phyloP scores from a whole-genome alignment of 306 rosid genomes.

The Purshia tridentata region DNA sequence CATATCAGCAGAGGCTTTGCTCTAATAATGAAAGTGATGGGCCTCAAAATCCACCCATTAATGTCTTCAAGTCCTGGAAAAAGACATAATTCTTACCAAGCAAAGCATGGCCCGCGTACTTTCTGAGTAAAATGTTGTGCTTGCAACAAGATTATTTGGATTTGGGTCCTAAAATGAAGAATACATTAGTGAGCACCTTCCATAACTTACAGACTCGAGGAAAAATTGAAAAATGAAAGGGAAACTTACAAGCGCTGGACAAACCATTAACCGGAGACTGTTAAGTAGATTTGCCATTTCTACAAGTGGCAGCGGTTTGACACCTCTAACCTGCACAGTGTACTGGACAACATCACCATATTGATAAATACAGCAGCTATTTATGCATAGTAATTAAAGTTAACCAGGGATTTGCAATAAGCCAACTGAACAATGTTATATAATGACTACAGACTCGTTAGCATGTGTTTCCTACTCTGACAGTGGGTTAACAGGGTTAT shows the following conservation, averaged over 20 bases:
- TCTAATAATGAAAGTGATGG: background rate
- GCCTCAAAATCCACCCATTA: constrained; percentile 3
- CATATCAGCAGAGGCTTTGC: background rate
- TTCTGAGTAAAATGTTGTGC: constrained; percentile 91
- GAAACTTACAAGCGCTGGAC: constrained; percentile 87
- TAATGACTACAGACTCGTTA: background rate
- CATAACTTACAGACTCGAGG: constrained; percentile 22
- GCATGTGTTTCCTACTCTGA: background rate
- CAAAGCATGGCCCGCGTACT: constrained; percentile 95
- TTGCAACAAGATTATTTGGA: constrained; percentile 89
- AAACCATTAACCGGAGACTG: constrained; percentile 63
- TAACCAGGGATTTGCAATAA: background rate
- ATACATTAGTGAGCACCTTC: constrained; percentile 23
- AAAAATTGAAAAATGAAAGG: background rate
- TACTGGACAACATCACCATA: constrained; percentile 32
- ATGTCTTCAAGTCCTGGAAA: background rate
- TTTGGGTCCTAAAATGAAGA: constrained; percentile 78
- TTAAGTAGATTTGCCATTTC: constrained; percentile 85
- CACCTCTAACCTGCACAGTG: constrained; percentile 89
- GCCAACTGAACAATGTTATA: background rate
- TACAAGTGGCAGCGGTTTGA: constrained; percentile 72
- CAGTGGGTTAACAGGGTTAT: background rate
- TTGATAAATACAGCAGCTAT: constrained; percentile 13
- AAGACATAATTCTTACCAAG: constrained; percentile 58
- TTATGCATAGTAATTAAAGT: background rate